Base-by-base conservation (phyloP, 352 stramenopile species). In the Pythium myriotylum region DNA sequence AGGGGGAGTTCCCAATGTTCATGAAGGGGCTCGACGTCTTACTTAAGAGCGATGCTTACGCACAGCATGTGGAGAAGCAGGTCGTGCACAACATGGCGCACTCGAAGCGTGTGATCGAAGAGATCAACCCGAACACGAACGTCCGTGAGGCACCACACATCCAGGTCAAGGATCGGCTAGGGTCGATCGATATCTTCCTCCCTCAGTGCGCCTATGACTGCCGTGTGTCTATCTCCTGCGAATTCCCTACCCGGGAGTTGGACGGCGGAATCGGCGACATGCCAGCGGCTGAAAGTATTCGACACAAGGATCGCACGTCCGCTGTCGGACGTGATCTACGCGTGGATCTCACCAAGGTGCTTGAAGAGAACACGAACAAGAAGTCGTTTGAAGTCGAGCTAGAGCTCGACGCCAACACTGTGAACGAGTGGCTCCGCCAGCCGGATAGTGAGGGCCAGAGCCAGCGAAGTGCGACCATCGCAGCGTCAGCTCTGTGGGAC, bases 161-260 rank as follows among this genome's bases (percentile, higher is more conserved):
- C 32, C 86, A 95, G 42, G 80, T 90, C 13, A 95, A 95, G 64
- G 79, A 94, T 55, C 79, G 84, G 4, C 79, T 95, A 3, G 84
- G 83, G 1, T 90, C 74, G 17, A 87, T 95, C 41, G 81, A 95
- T 57, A 90, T 95, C 52, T 95, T 95, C 71, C 73, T 95, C 59
- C 86, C 86, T 41, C 81, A 89, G 46, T 95, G 86, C 56, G 73
- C 79, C 52, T 95, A 93, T 60, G 86, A 95, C 71, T 92, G 81
- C 54, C 86, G 86, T 52, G 71, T 95, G 9, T 91, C 86, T 0
- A 81, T 95, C 64, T 92, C 86, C 48, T 91, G 84, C 58, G 86
- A 95, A 50, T 92, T 88, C 63, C 82, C 83, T 6, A 14, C 65
- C 54, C 79, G 76, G 2, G 75, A 84, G 48, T 51, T 94, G 10